phyloP scores from a whole-genome alignment of 192 early-diverging fungal species.

The Backusella australiensis region DNA sequence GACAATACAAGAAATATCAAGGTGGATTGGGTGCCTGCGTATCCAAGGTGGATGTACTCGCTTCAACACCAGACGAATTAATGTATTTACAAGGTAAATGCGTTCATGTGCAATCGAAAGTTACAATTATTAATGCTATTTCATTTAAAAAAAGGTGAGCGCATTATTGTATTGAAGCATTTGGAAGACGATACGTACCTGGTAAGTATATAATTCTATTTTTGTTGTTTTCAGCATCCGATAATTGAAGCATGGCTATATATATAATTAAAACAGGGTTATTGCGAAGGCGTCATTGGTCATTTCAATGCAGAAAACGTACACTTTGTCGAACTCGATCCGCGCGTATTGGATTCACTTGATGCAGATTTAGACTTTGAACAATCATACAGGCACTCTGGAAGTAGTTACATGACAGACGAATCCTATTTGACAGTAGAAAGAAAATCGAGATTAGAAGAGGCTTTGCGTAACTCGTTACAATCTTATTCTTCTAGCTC shows the following conservation, averaged over 20 bases:
- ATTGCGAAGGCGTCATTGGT: conserved; percentile 56
- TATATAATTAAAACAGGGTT: conserved; percentile 33
- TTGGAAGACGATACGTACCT: conserved; percentile 39
- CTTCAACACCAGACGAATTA: conserved; percentile 39
- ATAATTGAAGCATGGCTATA: not conserved
- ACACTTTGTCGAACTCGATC: conserved; percentile 47
- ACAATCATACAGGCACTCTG: not conserved
- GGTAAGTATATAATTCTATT: conserved; percentile 21
- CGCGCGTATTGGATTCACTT: conserved; percentile 35
- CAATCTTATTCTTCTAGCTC: conserved; percentile 18
- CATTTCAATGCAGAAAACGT: conserved; percentile 47
- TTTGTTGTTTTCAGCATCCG: not conserved
- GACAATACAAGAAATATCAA: not conserved
- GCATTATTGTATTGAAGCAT: conserved; percentile 41
- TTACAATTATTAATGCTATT: not conserved
- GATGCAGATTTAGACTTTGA: conserved; percentile 24
- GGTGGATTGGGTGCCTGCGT: conserved; percentile 45
- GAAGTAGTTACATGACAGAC: not conserved
- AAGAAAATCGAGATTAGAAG: not conserved
- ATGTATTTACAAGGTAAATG: conserved; percentile 43
- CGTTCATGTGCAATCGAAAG: no score
- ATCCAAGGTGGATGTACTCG: conserved; percentile 39
- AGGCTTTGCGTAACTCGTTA: conserved; percentile 8
- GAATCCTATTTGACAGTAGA: not conserved
- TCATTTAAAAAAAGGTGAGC: conserved; percentile 33